Percentiles rank a stretch among this genome's conserved stretches.
phyloP scores from a whole-genome alignment of 2,329 filamentous ascomycete genomes.

The Colletotrichum costaricense region DNA sequence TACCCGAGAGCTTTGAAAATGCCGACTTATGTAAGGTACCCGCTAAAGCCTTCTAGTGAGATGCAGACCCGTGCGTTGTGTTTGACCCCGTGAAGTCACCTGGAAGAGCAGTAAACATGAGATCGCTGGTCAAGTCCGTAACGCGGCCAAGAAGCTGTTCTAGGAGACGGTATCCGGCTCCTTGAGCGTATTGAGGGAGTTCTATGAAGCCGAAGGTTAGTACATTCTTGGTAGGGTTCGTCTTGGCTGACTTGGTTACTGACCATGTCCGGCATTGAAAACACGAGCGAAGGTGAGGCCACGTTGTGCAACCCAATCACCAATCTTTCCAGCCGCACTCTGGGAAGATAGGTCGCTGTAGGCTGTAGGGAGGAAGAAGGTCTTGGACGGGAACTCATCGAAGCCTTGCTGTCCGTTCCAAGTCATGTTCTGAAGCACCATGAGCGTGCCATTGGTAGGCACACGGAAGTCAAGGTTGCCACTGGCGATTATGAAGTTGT shows the following conservation, averaged over 20 bases:
- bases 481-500: slow-evolving; percentile 80
- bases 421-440: slow-evolving; percentile 85
- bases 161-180: slow-evolving; percentile 5
- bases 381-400: slow-evolving; percentile 66
- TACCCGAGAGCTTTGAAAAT: no score
- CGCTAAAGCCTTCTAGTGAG: not conserved
- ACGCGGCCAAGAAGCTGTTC: slow-evolving; percentile 22
- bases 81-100: slow-evolving; percentile 9
- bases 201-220: not conserved
- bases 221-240: no score
- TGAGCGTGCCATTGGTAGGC: slow-evolving; percentile 74
- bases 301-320: slow-evolving; percentile 22
- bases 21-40: no score
- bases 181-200: slow-evolving; percentile 12
- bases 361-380: slow-evolving; percentile 72
- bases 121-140: not conserved
- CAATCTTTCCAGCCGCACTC: slow-evolving; percentile 19
- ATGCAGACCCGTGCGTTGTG: not conserved
- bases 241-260: not conserved
- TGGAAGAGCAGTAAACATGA: slow-evolving; percentile 15
- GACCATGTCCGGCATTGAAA: slow-evolving; percentile 14
- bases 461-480: slow-evolving; percentile 77
- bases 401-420: slow-evolving; percentile 81
- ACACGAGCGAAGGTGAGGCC: slow-evolving; percentile 18
- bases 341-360: slow-evolving; percentile 20